These are phyloP conservation scores for Chlorella sp. DNA, from an alignment of 139 green algal species.

Conservation along the genomic window DNA sequence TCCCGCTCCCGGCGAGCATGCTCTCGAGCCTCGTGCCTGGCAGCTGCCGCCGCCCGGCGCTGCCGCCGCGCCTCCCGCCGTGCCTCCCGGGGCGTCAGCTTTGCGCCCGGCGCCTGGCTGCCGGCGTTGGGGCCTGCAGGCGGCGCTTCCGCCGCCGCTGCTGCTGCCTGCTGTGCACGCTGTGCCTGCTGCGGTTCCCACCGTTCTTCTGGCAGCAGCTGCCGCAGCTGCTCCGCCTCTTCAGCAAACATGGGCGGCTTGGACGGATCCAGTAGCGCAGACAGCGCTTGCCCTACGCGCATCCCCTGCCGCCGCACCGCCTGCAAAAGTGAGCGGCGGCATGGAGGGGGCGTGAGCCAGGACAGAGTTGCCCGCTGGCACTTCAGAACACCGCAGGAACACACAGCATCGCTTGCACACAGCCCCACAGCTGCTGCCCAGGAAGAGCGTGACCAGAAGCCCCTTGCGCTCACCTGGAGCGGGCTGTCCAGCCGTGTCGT, in stretches of 20 bases:
- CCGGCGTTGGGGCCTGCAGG: background rate
- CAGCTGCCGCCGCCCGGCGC: background rate
- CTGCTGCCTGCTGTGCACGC: background rate
- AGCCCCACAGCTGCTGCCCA: background rate
- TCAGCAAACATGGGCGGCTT: conserved; percentile 63
- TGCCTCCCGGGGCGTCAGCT: background rate
- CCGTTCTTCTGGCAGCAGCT: conserved; percentile 55
- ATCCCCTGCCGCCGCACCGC: conserved; percentile 61
- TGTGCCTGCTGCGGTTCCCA: conserved; percentile 46
- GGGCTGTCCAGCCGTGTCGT: conserved; percentile 63
- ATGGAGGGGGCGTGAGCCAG: background rate
- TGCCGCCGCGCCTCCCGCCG: background rate
- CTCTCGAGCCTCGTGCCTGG: background rate
- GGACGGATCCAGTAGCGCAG: conserved; percentile 50
- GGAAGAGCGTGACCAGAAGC: too few relatives aligned
- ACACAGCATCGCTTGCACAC: too few relatives aligned
- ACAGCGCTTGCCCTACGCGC: conserved; percentile 60
- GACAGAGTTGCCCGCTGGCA: too few relatives aligned
- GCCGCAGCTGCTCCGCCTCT: conserved; percentile 41
- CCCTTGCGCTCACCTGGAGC: background rate
- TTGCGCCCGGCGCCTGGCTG: background rate
- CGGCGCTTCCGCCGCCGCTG: background rate
- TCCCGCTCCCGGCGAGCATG: background rate
- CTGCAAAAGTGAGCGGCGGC: background rate
- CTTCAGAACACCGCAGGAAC: too few relatives aligned